These are phyloP conservation scores for Cyclotella choctawhatcheeana DNA, from an alignment of 108 stramenopile species.

Conservation along the genomic window DNA sequence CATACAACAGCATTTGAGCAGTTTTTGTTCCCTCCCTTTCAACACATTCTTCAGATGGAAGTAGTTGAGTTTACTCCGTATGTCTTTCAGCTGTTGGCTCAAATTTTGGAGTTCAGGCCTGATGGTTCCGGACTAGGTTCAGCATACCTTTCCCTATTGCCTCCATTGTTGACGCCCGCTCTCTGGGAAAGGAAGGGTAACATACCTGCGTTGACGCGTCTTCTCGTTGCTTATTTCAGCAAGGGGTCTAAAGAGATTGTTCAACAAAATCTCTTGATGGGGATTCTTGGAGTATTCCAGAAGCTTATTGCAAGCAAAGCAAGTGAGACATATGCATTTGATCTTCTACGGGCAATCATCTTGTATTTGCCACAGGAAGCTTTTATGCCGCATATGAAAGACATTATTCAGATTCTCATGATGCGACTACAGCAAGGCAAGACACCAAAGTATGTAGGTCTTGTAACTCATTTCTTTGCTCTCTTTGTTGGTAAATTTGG, in stretches of 20 bases:
- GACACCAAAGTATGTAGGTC: slow-evolving; percentile 54
- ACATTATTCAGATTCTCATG: slow-evolving; percentile 73
- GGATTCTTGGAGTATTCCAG: slow-evolving; percentile 85
- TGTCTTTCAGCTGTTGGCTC: slow-evolving; percentile 97
- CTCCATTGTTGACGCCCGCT: slow-evolving; percentile 82
- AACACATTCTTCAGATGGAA: slow-evolving; percentile 92
- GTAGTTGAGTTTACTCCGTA: slow-evolving; percentile 96
- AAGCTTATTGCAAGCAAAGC: slow-evolving; percentile 84
- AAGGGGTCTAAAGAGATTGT: slow-evolving; percentile 77
- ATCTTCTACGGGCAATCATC: slow-evolving; percentile 72
- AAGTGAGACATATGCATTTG: slow-evolving; percentile 79
- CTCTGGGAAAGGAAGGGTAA: slow-evolving; percentile 95
- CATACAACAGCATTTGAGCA: slow-evolving; percentile 78
- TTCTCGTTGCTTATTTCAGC: slow-evolving; percentile 88
- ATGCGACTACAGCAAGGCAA: slow-evolving; percentile 69
- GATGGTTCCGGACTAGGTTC: slow-evolving; percentile 70
- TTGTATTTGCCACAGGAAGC: slow-evolving; percentile 60
- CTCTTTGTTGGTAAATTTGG: slow-evolving; percentile 78
- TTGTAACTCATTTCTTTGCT: slow-evolving; percentile 71
- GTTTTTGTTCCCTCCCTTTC: slow-evolving; percentile 93
- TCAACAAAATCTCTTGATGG: slow-evolving; percentile 33
- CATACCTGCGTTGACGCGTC: slow-evolving; percentile 91
- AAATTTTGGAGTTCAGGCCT: slow-evolving; percentile 89
- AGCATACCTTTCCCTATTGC: slow-evolving; percentile 85
- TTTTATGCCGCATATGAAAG: slow-evolving; percentile 59